Evolutionary conservation across 1,284 basidiomycete species (phyloP).

Genomic region (Moesziomyces antarcticus): DNA sequence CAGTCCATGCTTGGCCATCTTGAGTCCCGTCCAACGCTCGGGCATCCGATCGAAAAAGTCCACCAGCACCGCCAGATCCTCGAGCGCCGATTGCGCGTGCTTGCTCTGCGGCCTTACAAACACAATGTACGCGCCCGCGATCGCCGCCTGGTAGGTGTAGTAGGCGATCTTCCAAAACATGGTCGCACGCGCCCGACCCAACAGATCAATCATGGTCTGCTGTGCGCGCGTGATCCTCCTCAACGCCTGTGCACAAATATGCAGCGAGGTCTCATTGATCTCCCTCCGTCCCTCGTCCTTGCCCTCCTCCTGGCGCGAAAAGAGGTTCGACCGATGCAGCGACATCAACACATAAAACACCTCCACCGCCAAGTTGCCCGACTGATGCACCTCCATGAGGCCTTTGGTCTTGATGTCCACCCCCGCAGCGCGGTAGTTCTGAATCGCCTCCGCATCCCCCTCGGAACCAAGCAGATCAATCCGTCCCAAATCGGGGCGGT

Average conservation of each 20-base stretch:
- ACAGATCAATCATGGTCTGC: conserved; percentile 34
- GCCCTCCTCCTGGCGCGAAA: neutral
- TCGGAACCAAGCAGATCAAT: conserved; percentile 28
- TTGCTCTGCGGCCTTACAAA: conserved; percentile 42
- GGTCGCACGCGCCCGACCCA: conserved; percentile 28
- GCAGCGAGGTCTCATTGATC: conserved; percentile 28
- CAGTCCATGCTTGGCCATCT: conserved; percentile 40
- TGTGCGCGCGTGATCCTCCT: conserved; percentile 37
- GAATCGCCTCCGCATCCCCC: conserved; percentile 19
- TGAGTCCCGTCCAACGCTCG: conserved; percentile 38
- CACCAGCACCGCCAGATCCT: conserved; percentile 35
- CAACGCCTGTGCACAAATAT: conserved; percentile 38
- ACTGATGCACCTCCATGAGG: conserved; percentile 41
- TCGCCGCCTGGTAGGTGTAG: conserved; percentile 43
- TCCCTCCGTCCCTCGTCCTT: neutral
- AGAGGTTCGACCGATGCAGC: conserved; percentile 36
- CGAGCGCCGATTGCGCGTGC: conserved; percentile 27
- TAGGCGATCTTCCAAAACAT: conserved; percentile 51
- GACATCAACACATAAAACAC: conserved; percentile 37
- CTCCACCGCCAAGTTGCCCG: conserved; percentile 35
- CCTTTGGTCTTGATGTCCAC: conserved; percentile 44
- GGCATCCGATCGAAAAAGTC: conserved; percentile 46
- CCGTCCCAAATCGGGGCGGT: conserved; percentile 31
- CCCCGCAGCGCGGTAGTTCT: conserved; percentile 28
- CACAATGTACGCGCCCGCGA: conserved; percentile 40